Conservation (phyloP, 2,329 filamentous ascomycete genomes). For the Fusarium piperis region DNA sequence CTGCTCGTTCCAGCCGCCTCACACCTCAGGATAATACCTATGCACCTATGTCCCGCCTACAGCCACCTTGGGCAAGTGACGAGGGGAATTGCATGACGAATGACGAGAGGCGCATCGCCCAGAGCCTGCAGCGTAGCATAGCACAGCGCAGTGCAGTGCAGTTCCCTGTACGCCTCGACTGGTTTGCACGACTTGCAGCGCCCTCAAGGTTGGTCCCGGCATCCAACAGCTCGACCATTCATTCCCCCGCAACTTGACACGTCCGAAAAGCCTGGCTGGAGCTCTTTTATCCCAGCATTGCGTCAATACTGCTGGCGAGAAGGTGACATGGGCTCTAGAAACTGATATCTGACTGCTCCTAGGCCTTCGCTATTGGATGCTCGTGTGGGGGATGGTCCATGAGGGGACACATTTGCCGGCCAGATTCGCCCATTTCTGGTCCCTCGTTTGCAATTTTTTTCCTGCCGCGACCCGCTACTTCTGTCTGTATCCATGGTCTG, state of each 20-base stretch:
- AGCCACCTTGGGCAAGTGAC: not conserved
- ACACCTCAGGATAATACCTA: not conserved
- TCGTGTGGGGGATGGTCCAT: slow-evolving; percentile 25
- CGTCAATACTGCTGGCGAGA: slow-evolving; percentile 22
- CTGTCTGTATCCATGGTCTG: not conserved
- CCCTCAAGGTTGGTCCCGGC: slow-evolving; percentile 5
- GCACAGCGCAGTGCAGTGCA: not conserved
- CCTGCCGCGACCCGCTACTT: slow-evolving; percentile 1
- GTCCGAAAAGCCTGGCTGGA: slow-evolving; percentile 3
- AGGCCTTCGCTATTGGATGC: slow-evolving; percentile 28
- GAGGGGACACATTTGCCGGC: slow-evolving; percentile 11
- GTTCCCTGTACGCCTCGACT: slow-evolving; percentile 9
- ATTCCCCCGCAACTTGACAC: slow-evolving; percentile 35
- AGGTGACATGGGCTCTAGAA: slow-evolving; percentile 29
- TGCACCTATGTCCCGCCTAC: not conserved
- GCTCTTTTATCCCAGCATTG: slow-evolving; percentile 15
- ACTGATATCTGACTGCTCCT: slow-evolving; percentile 40
- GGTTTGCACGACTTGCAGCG: slow-evolving; percentile 22
- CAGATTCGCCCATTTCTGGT: slow-evolving; percentile 4
- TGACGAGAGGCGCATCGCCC: not conserved
- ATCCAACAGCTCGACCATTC: slow-evolving; percentile 18
- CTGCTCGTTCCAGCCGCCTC: not conserved
- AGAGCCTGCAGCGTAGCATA: not conserved
- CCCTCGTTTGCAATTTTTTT: slow-evolving; percentile 1
- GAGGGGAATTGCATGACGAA: slow-evolving; percentile 6